phyloP scores from a whole-genome alignment of 768 basidiomycete species.

The Leccinum barrowsii region DNA sequence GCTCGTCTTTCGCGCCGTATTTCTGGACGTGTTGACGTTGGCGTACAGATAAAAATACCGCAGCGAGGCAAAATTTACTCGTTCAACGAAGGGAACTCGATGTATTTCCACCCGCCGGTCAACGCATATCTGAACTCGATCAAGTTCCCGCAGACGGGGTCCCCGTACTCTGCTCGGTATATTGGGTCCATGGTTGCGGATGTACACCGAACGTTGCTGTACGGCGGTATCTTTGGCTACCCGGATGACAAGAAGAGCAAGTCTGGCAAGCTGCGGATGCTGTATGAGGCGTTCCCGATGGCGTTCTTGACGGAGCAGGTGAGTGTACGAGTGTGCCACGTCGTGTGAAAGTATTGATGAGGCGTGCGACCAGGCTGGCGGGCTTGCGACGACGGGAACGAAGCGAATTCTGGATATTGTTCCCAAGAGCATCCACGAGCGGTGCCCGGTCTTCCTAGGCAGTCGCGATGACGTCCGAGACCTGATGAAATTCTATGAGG shows the following conservation, averaged over 20 bases:
- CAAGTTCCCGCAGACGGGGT: conserved; percentile 76
- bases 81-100: conserved; percentile 97
- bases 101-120: conserved; percentile 88
- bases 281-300: conserved; percentile 99
- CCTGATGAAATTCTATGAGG: conserved; percentile 78
- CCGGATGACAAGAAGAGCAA: conserved; percentile 98
- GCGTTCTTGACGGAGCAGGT: conserved; percentile 93
- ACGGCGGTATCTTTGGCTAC: conserved; percentile 98
- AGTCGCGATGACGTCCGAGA: conserved; percentile 92
- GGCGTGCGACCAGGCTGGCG: conserved; percentile 68
- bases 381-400: conserved; percentile 94
- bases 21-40: conserved; percentile 1
- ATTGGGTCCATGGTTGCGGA: conserved; percentile 99
- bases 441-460: conserved; percentile 91
- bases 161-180: conserved; percentile 88
- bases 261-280: conserved; percentile 86
- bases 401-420: conserved; percentile 89
- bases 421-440: conserved; percentile 84
- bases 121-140: conserved; percentile 82
- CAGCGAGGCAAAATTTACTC: conserved; percentile 97
- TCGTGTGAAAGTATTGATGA: background rate
- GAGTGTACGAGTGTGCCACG: conserved; percentile 15
- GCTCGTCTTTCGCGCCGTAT: conserved; percentile 1
- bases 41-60: conserved; percentile 80
- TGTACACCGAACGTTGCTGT: conserved; percentile 92